These are phyloP conservation scores for Saccharomycopsis malanga DNA, from an alignment of 805 yeast species.

Conservation along the genomic window DNA sequence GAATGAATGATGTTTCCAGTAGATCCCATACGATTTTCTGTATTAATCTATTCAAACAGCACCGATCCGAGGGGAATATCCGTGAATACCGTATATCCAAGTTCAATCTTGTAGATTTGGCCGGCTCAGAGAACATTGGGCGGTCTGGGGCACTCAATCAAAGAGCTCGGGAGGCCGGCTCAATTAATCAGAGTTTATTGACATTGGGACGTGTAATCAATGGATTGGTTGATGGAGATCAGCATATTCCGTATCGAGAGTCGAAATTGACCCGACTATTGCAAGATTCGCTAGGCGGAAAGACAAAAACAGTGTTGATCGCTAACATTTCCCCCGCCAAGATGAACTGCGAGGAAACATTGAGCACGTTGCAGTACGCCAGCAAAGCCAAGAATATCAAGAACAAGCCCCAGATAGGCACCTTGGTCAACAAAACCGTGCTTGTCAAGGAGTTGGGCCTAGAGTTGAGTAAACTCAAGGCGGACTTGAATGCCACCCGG, in stretches of 20 bases:
- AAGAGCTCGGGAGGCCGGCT: conserved; percentile 90
- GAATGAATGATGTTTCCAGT: conserved; percentile 65
- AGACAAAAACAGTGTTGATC: conserved; percentile 77
- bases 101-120: conserved; percentile 83
- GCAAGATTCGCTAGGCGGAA: conserved; percentile 82
- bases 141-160: conserved; percentile 82
- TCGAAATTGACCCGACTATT: conserved; percentile 68
- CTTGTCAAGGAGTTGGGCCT: conserved; percentile 41
- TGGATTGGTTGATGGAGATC: conserved; percentile 50
- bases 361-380: conserved; percentile 83
- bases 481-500: conserved; percentile 56
- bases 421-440: conserved; percentile 51
- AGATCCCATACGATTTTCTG: conserved; percentile 76
- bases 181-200: conserved; percentile 80
- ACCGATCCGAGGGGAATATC: conserved; percentile 4
- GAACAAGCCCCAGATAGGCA: conserved; percentile 63
- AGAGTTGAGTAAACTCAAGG: conserved; percentile 43
- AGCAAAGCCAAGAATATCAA: conserved; percentile 76
- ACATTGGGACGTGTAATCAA: conserved; percentile 88
- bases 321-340: conserved; percentile 85
- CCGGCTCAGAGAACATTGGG: conserved; percentile 87
- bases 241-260: conserved; percentile 81
- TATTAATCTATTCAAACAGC: conserved; percentile 45
- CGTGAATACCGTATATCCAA: conserved; percentile 47
- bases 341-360: conserved; percentile 70